Conservation (phyloP, 1,284 basidiomycete genomes). For the Leccinum pachyderme region DNA sequence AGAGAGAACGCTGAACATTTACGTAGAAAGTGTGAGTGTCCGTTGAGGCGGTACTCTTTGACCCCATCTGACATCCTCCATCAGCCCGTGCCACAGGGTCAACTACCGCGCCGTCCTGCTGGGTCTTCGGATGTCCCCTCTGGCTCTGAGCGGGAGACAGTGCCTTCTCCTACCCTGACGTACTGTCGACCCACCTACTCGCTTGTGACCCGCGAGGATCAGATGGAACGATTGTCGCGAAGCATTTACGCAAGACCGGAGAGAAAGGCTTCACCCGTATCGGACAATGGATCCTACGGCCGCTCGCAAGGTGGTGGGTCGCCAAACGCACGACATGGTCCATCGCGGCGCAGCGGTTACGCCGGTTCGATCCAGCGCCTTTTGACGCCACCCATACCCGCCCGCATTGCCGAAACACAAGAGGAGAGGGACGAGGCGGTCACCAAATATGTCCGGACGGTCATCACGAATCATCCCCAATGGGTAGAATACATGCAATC, state of each 20-base stretch:
- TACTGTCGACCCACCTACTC: constrained; percentile 8
- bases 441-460: constrained; percentile 37
- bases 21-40: constrained; percentile 47
- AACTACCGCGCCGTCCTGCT: constrained; percentile 30
- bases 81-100: constrained; percentile 31
- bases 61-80: constrained; percentile 8
- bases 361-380: constrained; percentile 4
- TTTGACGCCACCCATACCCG: constrained; percentile 26
- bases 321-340: constrained; percentile 4
- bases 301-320: constrained; percentile 17
- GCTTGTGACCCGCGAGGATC: constrained; percentile 25
- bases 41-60: neutral
- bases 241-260: constrained; percentile 18
- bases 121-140: constrained; percentile 17
- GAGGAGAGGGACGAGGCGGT: constrained; percentile 39
- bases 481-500: constrained; percentile 44
- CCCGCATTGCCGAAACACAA: constrained; percentile 33
- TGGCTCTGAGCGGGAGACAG: constrained; percentile 18
- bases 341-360: neutral
- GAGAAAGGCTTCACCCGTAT: constrained; percentile 16
- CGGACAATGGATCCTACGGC: constrained; percentile 17
- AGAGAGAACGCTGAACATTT: constrained; percentile 46
- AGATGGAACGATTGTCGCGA: constrained; percentile 28
- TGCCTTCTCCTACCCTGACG: constrained; percentile 6
- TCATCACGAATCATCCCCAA: constrained; percentile 39